Conservation (phyloP, 306 rosid species). For the Pueraria montana region DNA sequence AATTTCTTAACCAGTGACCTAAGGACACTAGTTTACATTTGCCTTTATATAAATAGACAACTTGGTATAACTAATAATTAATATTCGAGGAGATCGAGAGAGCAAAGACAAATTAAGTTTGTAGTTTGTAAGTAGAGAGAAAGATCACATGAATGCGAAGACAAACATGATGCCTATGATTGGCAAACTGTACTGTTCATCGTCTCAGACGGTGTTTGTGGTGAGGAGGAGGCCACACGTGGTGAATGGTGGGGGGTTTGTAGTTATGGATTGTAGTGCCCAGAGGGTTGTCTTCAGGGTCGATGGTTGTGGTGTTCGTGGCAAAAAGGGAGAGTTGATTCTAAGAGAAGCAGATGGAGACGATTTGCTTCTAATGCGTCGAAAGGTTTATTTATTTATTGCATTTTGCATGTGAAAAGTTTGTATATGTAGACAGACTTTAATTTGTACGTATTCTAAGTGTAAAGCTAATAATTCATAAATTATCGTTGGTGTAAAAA, state of each 20-base stretch:
- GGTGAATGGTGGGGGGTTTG: constrained; percentile 92
- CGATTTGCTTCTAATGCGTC: constrained; percentile 77
- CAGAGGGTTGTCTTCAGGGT: constrained; percentile 80
- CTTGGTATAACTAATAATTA: too few species aligned
- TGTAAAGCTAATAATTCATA: too few species aligned
- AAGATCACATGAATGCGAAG: background rate
- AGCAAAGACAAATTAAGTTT: background rate
- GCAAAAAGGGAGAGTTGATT: constrained; percentile 75
- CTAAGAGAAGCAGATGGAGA: constrained; percentile 71
- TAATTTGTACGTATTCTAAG: too few species aligned
- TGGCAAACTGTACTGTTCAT: constrained; percentile 74
- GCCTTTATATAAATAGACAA: too few species aligned
- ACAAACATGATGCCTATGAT: constrained; percentile 55
- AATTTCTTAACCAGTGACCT: too few species aligned
- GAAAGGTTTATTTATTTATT: constrained; percentile 61
- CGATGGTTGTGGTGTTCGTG: constrained; percentile 88
- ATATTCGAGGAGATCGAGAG: too few species aligned
- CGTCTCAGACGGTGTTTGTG: constrained; percentile 61
- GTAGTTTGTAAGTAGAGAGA: background rate
- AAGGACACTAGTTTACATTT: too few species aligned
- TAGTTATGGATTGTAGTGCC: constrained; percentile 69
- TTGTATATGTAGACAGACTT: background rate
- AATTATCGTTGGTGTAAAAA: too few species aligned
- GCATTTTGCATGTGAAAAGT: background rate
- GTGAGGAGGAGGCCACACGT: constrained; percentile 83